phyloP scores from a whole-genome alignment of 108 stramenopile species.

The Pelagomonas calceolata region DNA sequence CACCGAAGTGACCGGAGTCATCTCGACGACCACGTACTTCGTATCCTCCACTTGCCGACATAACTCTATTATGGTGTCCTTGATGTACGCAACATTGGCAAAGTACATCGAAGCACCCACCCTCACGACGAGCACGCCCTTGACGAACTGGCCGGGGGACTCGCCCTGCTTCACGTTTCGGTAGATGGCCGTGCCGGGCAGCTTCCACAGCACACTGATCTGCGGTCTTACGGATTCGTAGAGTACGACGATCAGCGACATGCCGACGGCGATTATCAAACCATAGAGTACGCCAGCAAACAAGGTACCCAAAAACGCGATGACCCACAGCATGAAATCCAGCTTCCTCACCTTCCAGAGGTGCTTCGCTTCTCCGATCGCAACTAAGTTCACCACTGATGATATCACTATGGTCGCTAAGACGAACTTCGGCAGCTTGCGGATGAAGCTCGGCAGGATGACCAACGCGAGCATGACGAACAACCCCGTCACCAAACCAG shows the following conservation, averaged over 20 bases:
- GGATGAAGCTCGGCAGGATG: slow-evolving; percentile 36
- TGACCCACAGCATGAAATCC: slow-evolving; percentile 52
- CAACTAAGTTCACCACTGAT: slow-evolving; percentile 49
- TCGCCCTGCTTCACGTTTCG: slow-evolving; percentile 49
- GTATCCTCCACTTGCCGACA: slow-evolving; percentile 7
- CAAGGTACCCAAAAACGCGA: slow-evolving; percentile 44
- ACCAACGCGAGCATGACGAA: slow-evolving; percentile 54
- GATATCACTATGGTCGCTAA: slow-evolving; percentile 60
- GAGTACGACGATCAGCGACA: slow-evolving; percentile 49
- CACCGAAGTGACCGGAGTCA: slow-evolving; percentile 34
- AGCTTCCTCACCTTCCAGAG: slow-evolving; percentile 51
- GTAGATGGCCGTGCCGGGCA: slow-evolving; percentile 48
- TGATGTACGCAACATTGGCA: slow-evolving; percentile 45
- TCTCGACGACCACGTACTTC: slow-evolving; percentile 35
- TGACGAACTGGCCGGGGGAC: slow-evolving; percentile 34
- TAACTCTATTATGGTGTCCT: slow-evolving; percentile 34
- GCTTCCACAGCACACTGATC: slow-evolving; percentile 46
- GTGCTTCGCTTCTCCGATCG: slow-evolving; percentile 44
- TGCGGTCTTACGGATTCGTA: slow-evolving; percentile 52
- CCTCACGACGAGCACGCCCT: slow-evolving; percentile 46
- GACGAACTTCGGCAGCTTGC: slow-evolving; percentile 5
- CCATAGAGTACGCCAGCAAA: slow-evolving; percentile 60
- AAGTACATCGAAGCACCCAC: slow-evolving; percentile 57
- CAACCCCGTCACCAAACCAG: slow-evolving; percentile 47
- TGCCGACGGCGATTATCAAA: slow-evolving; percentile 43